A percentile compares a stretch with the other conserved stretches of the same genome.
Conservation (phyloP, 176 grass and related monocot species). For the Musa itinerans region DNA sequence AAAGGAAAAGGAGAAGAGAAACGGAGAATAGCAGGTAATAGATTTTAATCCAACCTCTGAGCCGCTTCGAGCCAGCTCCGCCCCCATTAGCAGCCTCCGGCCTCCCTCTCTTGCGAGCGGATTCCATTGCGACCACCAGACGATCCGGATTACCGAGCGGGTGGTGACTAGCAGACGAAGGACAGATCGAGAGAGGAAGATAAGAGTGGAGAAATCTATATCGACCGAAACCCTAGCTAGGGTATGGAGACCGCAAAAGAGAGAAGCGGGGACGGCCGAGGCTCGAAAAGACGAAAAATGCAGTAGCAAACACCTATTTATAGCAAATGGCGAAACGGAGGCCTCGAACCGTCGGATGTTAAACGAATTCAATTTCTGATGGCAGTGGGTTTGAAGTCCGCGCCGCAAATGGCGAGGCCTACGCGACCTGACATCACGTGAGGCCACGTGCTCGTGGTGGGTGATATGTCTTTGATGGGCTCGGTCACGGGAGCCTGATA, state of each 20-base stretch:
- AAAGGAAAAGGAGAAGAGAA: background rate
- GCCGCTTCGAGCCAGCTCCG: conserved; percentile 38
- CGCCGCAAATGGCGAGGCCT: no score
- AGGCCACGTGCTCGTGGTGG: no score
- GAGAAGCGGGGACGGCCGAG: no score
- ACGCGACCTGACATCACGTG: no score
- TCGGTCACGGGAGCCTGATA: no score
- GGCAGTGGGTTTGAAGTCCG: no score
- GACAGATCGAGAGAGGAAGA: background rate
- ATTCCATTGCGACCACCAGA: conserved; percentile 34
- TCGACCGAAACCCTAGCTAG: conserved; percentile 3
- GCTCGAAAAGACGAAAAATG: no score
- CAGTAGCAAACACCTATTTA: no score
- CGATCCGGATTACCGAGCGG: background rate
- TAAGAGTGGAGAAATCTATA: background rate
- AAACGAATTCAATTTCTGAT: no score
- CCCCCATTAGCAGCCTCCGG: conserved; percentile 32
- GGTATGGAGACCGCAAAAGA: background rate
- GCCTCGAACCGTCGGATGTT: no score
- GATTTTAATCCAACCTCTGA: conserved; percentile 34
- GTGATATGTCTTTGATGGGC: no score
- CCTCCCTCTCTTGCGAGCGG: conserved; percentile 45
- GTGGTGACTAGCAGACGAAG: background rate
- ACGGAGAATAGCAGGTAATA: background rate
- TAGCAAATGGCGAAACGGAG: no score